Base-by-base conservation (phyloP, 2,329 filamentous ascomycete genomes). In the Apiospora aurea region DNA sequence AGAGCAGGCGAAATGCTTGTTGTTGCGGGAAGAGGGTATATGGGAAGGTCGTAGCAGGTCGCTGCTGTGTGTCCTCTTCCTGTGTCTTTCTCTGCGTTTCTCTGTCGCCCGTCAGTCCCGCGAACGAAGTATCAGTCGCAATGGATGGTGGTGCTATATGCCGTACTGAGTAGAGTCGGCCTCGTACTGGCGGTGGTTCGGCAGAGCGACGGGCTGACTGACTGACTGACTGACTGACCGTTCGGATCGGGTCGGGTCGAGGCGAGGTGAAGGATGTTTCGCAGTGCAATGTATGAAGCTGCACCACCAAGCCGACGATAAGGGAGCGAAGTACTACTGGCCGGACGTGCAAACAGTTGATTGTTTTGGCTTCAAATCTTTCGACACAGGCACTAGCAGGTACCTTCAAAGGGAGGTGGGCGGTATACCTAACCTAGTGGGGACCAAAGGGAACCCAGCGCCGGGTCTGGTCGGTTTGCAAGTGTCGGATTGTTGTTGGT, bases 361-460 rank as follows among this genome's bases (percentile, higher is more conserved):
- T n/a, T 29, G 13, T n/a, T 49, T 41, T 41, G 57, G 29, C 57
- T 41, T 41, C 57, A 41, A 41, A 64, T 64, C 57, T 64, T 41
- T 64, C 34, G 57, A 64, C 57, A n/a, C 57, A 64, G n/a, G 57
- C 57, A 64, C 57, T 64, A 64, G 57, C 21, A 64, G 57, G 57
- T 64, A 64, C 57, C 57, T 64, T 64, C 34, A 64, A 64, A 41
- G 57, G 57, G 57, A 64, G 57, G 57, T 41, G 29, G 57, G 57
- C 10, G 57, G 57, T n/a, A 64, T 64, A 64, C 57, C 57, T 64
- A 64, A 64, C 41, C 57, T 64, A 41, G 34, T 64, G 57, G 57
- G 57, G 57, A 64, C 57, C 57, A 64, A 41, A 41, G 57, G 57
- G 57, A 10, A 41, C 41, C n/a, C 57, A 64, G 41, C 57, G 21